Percentiles rank a stretch among this genome's conserved stretches.
These are phyloP conservation scores for Penicillium sp. DNA, from an alignment of 2,329 filamentous ascomycete species.

Conservation along the genomic window DNA sequence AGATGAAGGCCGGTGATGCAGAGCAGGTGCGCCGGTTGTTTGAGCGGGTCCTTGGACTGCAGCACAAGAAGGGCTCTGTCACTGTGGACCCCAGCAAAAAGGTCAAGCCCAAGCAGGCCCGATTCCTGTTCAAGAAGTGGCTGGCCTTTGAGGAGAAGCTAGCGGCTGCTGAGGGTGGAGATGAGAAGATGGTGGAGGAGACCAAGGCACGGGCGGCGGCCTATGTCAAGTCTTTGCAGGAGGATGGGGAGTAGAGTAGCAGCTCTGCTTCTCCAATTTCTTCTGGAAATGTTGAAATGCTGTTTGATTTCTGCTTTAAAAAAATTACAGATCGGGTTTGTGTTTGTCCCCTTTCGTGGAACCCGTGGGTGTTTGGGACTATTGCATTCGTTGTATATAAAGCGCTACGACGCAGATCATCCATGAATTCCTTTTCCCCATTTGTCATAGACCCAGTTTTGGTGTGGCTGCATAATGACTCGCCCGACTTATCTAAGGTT, in stretches of 20 bases:
- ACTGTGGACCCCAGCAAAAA: constrained; percentile 55
- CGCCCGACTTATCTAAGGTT: neutral
- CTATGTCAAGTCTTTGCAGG: constrained; percentile 61
- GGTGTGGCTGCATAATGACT: neutral
- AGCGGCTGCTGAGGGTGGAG: constrained; percentile 55
- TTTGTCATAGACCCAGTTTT: neutral
- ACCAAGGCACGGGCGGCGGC: constrained; percentile 72
- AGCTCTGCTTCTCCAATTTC: neutral
- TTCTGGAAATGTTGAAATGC: neutral
- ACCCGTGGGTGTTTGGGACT: constrained; percentile 30
- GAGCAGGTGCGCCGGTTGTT: constrained; percentile 76
- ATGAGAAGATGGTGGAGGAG: constrained; percentile 69
- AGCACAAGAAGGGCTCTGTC: constrained; percentile 47
- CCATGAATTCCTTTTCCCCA: constrained; percentile 12
- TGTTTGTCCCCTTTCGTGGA: constrained; percentile 14
- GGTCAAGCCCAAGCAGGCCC: constrained; percentile 80
- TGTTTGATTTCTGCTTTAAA: constrained; percentile 10
- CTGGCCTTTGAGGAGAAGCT: constrained; percentile 78
- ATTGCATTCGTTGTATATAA: constrained; percentile 33
- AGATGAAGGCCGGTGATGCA: constrained; percentile 64
- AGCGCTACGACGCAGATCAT: constrained; percentile 28
- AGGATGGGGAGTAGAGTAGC: constrained; percentile 21
- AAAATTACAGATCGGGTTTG: constrained; percentile 14
- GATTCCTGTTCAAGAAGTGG: constrained; percentile 91
- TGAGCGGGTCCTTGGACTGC: constrained; percentile 66